phyloP scores from a whole-genome alignment of 495 filamentous ascomycete genomes.

The Neurospora sp. region DNA sequence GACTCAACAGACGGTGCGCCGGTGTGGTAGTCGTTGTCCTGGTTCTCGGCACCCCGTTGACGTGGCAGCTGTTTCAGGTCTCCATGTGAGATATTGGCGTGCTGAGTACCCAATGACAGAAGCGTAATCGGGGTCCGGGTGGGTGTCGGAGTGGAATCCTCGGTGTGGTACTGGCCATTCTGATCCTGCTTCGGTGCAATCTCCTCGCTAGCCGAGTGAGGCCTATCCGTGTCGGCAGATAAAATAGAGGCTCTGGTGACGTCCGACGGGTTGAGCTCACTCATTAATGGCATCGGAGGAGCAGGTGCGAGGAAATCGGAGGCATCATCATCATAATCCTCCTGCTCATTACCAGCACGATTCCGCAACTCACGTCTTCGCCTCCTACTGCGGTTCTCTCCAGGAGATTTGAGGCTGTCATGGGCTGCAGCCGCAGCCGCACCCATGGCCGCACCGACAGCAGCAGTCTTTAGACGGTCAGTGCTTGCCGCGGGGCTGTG shows the following conservation, averaged over 20 bases:
- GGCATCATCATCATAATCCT: constrained; percentile 26
- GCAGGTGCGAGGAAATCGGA: constrained; percentile 26
- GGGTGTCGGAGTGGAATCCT: constrained; percentile 32
- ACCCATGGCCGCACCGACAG: constrained; percentile 24
- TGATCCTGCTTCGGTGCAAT: constrained; percentile 29
- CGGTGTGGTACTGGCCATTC: background rate
- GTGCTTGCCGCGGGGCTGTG: constrained; percentile 31
- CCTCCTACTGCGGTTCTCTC: constrained; percentile 34
- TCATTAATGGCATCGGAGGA: constrained; percentile 79
- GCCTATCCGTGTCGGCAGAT: constrained; percentile 66
- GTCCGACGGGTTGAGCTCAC: constrained; percentile 73
- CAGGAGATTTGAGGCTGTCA: constrained; percentile 26
- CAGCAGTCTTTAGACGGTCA: constrained; percentile 29
- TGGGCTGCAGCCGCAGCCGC: constrained; percentile 23
- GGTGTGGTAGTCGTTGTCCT: constrained; percentile 32
- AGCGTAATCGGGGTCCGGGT: constrained; percentile 28
- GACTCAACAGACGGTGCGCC: constrained; percentile 24
- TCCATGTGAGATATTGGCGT: constrained; percentile 41
- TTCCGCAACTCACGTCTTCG: constrained; percentile 32
- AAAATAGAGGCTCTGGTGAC: constrained; percentile 82
- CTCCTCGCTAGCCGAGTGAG: constrained; percentile 50
- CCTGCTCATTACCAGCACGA: constrained; percentile 25
- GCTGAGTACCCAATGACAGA: constrained; percentile 35
- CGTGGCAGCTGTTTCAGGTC: constrained; percentile 37
- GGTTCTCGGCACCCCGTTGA: constrained; percentile 24